These are phyloP conservation scores for Syzygium aromaticum DNA, from an alignment of 345 rosid species.

Conservation along the genomic window DNA sequence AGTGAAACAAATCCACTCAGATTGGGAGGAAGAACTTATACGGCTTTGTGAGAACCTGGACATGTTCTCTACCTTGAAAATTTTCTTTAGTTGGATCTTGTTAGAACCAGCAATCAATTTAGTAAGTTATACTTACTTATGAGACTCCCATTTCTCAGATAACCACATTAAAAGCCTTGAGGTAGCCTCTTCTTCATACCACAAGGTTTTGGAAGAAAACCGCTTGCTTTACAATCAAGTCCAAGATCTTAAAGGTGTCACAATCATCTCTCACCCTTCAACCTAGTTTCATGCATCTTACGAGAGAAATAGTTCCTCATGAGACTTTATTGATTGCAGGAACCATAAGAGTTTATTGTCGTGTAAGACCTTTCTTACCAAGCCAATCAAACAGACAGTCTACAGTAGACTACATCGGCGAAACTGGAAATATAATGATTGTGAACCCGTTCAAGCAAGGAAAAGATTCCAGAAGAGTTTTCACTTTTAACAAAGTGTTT, in stretches of 20 bases:
- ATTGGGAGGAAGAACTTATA: constrained; percentile 55
- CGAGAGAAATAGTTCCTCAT: neutral
- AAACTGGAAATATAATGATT: constrained; percentile 91
- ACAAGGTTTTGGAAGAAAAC: constrained; percentile 80
- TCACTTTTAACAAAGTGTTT: constrained; percentile 83
- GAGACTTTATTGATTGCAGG: constrained; percentile 34
- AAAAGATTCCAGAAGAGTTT: constrained; percentile 80
- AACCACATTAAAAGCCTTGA: constrained; percentile 66
- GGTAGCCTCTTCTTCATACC: constrained; percentile 71
- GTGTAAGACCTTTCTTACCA: constrained; percentile 80
- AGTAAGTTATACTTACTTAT: neutral
- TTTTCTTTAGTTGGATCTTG: neutral
- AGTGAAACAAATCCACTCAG: constrained; percentile 51
- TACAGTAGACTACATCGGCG: constrained; percentile 85
- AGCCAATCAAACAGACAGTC: constrained; percentile 58
- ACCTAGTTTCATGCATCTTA: neutral
- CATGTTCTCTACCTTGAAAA: neutral
- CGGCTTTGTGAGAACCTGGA: constrained; percentile 42
- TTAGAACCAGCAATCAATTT: neutral
- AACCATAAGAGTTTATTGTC: constrained; percentile 78
- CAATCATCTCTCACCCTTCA: neutral
- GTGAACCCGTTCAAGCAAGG: constrained; percentile 80
- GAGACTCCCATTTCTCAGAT: constrained; percentile 22
- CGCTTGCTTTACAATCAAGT: constrained; percentile 94
- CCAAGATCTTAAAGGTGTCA: constrained; percentile 92